These are phyloP conservation scores for Colletotrichum sp. DNA, from an alignment of 2,329 filamentous ascomycete species.

Conservation along the genomic window DNA sequence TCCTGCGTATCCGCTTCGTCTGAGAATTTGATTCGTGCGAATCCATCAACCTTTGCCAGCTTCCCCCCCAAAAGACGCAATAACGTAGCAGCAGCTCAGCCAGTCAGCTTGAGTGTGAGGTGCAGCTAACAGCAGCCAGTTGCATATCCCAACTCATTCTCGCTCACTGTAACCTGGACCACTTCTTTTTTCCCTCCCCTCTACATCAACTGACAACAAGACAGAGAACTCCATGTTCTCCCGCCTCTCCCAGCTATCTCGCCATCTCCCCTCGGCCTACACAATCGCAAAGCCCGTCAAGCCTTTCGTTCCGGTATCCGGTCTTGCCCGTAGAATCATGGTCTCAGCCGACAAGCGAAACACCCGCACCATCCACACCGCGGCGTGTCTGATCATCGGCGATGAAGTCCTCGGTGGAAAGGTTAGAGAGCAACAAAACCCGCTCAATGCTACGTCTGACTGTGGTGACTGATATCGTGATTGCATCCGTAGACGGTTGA, in stretches of 20 bases:
- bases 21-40: slow-evolving; percentile 4
- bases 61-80: not conserved
- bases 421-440: slow-evolving; percentile 49
- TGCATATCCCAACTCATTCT: not conserved
- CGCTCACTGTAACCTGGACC: not conserved
- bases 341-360: slow-evolving; percentile 58
- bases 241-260: slow-evolving; percentile 74
- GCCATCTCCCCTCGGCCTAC: slow-evolving; percentile 60
- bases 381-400: slow-evolving; percentile 93
- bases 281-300: slow-evolving; percentile 27
- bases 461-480: not conserved
- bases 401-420: slow-evolving; percentile 96
- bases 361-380: slow-evolving; percentile 79
- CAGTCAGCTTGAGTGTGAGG: not conserved
- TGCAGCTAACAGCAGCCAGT: not conserved
- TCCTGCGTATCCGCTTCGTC: slow-evolving; percentile 1
- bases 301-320: slow-evolving; percentile 25
- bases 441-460: not conserved
- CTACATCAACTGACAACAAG: not conserved
- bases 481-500: slow-evolving; percentile 37
- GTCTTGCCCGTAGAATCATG: slow-evolving; percentile 43
- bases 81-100: not conserved
- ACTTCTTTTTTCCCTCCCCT: not conserved
- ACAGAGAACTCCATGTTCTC: slow-evolving; percentile 68
- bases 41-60: not conserved